Evolutionary conservation across 345 rosid species (phyloP), one percentile per base, ranked within the genome.

Genomic region (Arabis hirsuta): DNA sequence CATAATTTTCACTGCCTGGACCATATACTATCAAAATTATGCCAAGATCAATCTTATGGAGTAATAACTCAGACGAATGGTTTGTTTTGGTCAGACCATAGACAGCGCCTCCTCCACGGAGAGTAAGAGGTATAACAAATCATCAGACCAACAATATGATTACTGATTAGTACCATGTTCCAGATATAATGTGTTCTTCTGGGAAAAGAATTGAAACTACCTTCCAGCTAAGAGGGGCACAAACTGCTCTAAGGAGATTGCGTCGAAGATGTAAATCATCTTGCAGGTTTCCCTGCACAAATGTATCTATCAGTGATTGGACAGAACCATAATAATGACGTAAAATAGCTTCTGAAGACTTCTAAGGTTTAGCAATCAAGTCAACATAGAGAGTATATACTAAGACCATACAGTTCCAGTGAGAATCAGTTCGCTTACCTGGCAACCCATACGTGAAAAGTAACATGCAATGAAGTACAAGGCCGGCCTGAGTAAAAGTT

Each of bases 401-500:
- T 46, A 32, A 52, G 43, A 52, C 32, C 62, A 67, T 51, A 67
- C 50, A 42, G 41, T 10, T 54, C 48, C 56, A 55, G 62, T 46
- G 46, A 73, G 47, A 59, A 76, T 19, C 67, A 71, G 74, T 51
- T 51, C 32, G 85, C 87, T 87, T 83, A 86, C 97, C 78, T 94
- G 97, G 79, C 91, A 87, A 69, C 87, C 89, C 81, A 84, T 89
- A 62, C 82, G 82, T 59, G 96, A 86, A 84, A 88, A 89, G 80
- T 88, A 94, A 69, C 89, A 78, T 13, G 83, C 85, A 62, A 86
- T 82, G 87, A 94, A 89, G 84, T 84, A 94, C 81, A 94, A 75
- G 76, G 82, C 80, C 72, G 91, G 82, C 92, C 98, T 92, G 89
- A 14, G 77, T 50, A 62, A 58, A 83, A 55, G 78, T 69, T 44